Evolutionary conservation across 305 asterid genomes (phyloP), one percentile per base, ranked within the genome.

Genomic region (Lippia alba): DNA sequence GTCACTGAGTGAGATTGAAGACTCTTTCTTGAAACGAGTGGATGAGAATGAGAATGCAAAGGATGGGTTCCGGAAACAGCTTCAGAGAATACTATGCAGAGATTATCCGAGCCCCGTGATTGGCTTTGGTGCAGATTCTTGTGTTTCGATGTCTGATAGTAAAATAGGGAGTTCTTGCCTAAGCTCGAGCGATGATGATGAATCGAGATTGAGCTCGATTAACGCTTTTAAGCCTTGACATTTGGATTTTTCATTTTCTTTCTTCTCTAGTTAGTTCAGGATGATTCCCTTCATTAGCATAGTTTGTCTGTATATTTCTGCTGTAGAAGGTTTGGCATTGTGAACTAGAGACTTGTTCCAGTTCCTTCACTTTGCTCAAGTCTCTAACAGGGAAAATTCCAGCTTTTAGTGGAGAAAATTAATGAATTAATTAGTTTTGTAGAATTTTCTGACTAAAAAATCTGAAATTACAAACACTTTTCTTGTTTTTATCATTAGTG

Each of bases 1-100:
- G 66, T 87, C 97, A 8, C 50, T 80, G 70, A 91, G 90, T 32
- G 97, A 93, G 61, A 80, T 80, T 1, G 97, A 91, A 70, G 87
- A 73, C 55, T 59, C 78, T 76, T 86, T 93, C 84, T 70, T 85
- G 24, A 81, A 76, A 57, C 95, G 79, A 63, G 61, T 86, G 19
- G 80, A 81, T 5, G 89, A 78, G 74, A 86, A 76, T 2, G 83
- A 85, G 72, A 72, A 59, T 24, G 91, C 94, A 10, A 85, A 86
- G 66, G 91, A 89, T 57, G 97, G 87, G 32, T 91, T 89, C 64
- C 77, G 91, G 65, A 85, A 83, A 71, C 93, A 86, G 64, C 80
- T 90, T 0, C 91, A 85, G 74, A 89, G 92, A 46, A 89, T 91
- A 50, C 57, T 91, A 69, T 79, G 91, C 77, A 77, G 86, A 56